Base-by-base conservation (phyloP, 2,329 filamentous ascomycete species). In the Ophiostoma quercus region DNA sequence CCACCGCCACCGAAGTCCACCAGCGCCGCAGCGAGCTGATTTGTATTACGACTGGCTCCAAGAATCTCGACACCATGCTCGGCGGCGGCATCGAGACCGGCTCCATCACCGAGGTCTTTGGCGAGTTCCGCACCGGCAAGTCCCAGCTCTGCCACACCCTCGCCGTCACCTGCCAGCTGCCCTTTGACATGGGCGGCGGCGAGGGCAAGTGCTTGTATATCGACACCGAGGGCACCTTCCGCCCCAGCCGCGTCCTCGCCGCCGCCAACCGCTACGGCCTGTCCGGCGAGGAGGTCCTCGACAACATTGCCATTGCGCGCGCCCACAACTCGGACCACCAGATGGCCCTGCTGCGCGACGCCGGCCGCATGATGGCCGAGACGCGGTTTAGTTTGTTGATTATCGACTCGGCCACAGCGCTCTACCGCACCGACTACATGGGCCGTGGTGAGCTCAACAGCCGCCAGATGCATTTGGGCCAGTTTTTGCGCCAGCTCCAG, bases 251-350 rank as follows among this genome's bases (percentile, higher is more conserved):
- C 69, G 83, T 97, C 19, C 85, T 99, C 3, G 91, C 94, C 9
- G 95, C 98, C 5, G 96, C 95, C 63, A 95, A 97, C 76, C 88
- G 95, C 69, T 99, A 94, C 76, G 96, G 96, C 0, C 85, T 99
- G 1, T 96, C 93, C 3, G 95, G 95, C 25, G 95, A 99, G 80
- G 96, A 99, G 79, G 95, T 99, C 0, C 85, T 99, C 9, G 96
- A 99, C 82, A 99, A 99, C 75, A 94, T 99, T 70, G 96, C 96
- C 2, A 99, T 99, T 79, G 96, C 96, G 67, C 90, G 95, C 71
- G 95, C 95, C 11, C 99, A 99, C 83, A 99, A 99, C 79, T 98
- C 94, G 0, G 95, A 99, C 74, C 95, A 99, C 79, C 95, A 99
- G 79, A 86, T 99, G 67, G 92, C 97, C 78, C 85, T 99, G 8